Conservation (phyloP, 1,139 yeast species). For the Protomyces lactucae-debilis region DNA sequence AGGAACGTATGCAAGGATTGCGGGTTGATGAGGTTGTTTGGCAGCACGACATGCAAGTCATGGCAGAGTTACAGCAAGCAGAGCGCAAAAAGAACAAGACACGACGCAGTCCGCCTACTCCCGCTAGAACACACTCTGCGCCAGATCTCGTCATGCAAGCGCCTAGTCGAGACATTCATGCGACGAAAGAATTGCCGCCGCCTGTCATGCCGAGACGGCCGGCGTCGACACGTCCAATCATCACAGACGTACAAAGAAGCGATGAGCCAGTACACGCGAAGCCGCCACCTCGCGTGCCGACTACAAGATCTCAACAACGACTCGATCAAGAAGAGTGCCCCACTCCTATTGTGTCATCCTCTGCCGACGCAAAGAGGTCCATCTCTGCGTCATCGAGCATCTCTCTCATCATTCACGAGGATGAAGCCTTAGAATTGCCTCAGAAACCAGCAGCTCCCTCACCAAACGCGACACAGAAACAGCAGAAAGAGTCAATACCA, state of each 20-base stretch:
- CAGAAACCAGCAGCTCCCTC: neutral
- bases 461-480: neutral
- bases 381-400: neutral
- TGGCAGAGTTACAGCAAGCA: neutral
- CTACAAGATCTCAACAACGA: neutral
- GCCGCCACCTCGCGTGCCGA: neutral
- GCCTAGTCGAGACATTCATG: neutral
- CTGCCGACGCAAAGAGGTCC: neutral
- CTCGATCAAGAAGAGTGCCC: neutral
- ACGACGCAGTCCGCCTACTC: neutral
- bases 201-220: neutral
- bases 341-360: too few relatives aligned
- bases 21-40: constrained; percentile 75
- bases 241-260: neutral
- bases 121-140: neutral
- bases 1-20: constrained; percentile 67
- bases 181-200: neutral
- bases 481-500: neutral
- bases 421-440: neutral
- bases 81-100: neutral
- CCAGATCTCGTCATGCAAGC: neutral
- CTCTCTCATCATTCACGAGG: neutral
- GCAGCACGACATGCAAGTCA: constrained; percentile 44
- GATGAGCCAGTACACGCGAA: neutral
- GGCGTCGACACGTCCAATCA: neutral